Base-by-base conservation (phyloP, 257 asterid genomes). In the Scutellaria galericulata region DNA sequence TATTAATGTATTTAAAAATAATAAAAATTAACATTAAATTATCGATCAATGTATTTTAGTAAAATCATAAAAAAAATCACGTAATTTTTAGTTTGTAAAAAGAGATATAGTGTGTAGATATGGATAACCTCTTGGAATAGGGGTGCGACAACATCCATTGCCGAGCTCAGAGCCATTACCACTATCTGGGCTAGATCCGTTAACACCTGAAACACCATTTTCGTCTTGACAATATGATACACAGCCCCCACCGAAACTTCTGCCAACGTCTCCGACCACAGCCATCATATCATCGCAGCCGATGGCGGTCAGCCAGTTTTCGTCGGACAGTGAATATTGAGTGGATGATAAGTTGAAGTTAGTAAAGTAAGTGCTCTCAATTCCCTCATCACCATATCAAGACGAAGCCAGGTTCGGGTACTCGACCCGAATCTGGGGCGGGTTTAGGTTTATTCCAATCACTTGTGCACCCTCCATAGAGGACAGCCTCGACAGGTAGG, bases 201-300 rank as follows among this genome's bases (percentile, higher is more conserved):
- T 0, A 46, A 18, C 31, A 7, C 37, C 12, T 7, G 69, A 64
- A 31, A 0, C 5, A 35, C 9, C 40, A 51, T 10, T 12, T 2
- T 46, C 4, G 22, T 55, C n/a, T 0, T 12, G 13, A 8, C 74
- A 69, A 44, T 40, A 69, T 9, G 74, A 55, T 2, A 69, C 45
- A 27, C 74, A 69, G 10, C 66, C 66, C 15, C 74, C 74, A 13
- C 55, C 74, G 7, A 54, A 55, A 1, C 41, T 22, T 4, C 5
- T 41, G 0, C 18, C 12, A 2, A 6, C 56, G 22, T 12, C 53
- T 7, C 74, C 74, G 14, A 44, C 9, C 11, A 55, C 74, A 14
- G 20, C 15, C 46, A 69, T 56, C 46, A 69, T 6, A 42, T 69
- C 74, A 0, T 69, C 74, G 74, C 74, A 69, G 66, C 74, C 74